phyloP scores from a whole-genome alignment of 2,329 filamentous ascomycete genomes.

The Domatiomyces catenatus region DNA sequence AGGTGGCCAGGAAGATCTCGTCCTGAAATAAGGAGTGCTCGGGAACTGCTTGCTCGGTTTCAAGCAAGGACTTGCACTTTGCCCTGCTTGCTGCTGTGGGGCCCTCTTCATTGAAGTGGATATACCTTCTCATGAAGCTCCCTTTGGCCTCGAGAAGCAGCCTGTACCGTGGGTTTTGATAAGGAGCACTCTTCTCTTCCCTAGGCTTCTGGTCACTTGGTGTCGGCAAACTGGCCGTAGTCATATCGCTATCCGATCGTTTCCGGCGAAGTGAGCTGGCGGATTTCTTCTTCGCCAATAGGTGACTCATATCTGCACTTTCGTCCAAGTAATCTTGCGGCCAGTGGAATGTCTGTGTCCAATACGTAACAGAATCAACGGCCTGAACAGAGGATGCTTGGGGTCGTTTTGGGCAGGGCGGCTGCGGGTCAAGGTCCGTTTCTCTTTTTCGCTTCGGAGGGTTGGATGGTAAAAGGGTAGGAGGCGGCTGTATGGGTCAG shows the following conservation, averaged over 20 bases:
- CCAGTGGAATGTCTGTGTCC: background rate
- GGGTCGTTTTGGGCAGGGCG: no score
- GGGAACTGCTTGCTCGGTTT: no score
- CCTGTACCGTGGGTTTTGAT: conserved; percentile 10
- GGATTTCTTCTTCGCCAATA: conserved; percentile 19
- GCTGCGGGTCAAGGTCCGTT: no score
- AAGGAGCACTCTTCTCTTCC: conserved; percentile 12
- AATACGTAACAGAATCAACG: no score
- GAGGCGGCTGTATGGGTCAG: no score
- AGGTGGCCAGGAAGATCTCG: no score
- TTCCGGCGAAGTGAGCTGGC: conserved; percentile 25
- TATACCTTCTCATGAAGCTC: conserved; percentile 11
- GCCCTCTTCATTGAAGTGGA: conserved; percentile 11
- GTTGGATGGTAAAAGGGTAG: no score
- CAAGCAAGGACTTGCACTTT: no score
- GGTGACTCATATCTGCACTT: conserved; percentile 16
- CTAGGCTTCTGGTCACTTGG: conserved; percentile 15
- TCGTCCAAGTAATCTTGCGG: background rate
- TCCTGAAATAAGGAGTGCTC: no score
- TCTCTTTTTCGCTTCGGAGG: no score
- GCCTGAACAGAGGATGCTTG: no score
- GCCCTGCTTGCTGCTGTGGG: no score
- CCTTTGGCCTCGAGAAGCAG: conserved; percentile 12
- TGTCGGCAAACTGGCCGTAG: conserved; percentile 7
- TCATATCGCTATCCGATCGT: conserved; percentile 19